Evolutionary conservation across 78 protist species (phyloP), one percentile per base, ranked within the genome.

Genomic region (Dictyostelium intermedium): DNA sequence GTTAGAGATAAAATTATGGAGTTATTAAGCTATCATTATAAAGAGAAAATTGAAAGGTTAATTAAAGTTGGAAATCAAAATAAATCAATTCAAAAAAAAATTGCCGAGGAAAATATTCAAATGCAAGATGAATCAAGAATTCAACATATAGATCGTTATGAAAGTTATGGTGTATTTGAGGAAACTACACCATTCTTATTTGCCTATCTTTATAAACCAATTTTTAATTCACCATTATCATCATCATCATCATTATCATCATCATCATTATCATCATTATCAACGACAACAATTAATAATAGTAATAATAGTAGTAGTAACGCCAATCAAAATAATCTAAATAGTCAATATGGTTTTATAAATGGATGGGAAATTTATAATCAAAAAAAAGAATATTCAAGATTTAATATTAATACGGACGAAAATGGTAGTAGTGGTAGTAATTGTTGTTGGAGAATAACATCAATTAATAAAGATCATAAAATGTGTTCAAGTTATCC

Each of bases 311-410:
- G 7, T 30, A 30, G 5, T 69, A 2, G n/a, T 30, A 27, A 37
- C 37, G 35, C 14, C 16, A 0, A 20, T 23, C 1, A n/a, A 56
- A 30, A 25, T 7, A 6, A n/a, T 2, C 9, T 4, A 34, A 34
- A n/a, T 39, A 30, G 8, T 53, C 5, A n/a, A 20, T 16, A 34
- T 14, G 14, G 2, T 80, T 32, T 16, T 20, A 18, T 60, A 35
- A 84, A 87, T 53, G 93, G 93, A 25, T 87, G 93, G 93, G 37
- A 32, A 32, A 41, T 87, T 16, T 87, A 87, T 69, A 30, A 25
- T 11, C 78, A 11, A 25, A 76, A 32, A 30, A 50, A 30, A 10
- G 93, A 87, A 56, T 87, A 87, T 45, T 74, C 56, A 35, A 39
- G 93, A 56, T 79, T 87, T 56, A 56, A 56, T 56, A 56, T 56